Base-by-base conservation (phyloP, 306 rosid species). In the Vicia sativa region DNA sequence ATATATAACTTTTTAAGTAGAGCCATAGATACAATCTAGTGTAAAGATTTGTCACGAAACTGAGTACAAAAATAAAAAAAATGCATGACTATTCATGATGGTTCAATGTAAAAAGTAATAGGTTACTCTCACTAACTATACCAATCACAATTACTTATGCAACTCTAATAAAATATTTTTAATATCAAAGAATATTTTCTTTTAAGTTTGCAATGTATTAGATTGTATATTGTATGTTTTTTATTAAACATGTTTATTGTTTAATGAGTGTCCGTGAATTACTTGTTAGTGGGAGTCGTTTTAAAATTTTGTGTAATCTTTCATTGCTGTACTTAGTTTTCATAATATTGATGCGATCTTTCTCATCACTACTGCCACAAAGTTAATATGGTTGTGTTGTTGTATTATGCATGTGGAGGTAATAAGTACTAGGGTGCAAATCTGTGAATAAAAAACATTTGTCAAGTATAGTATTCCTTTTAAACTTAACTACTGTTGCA, bases 401-500 rank as follows among this genome's bases (percentile, higher is more conserved):
- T 29, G 28, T 62, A 59, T 66, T 73, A 35, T 5, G 23, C 55
- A 57, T 70, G 68, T 39, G 2, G 13, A 39, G 23, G 68, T 55
- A 55, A 39, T 3, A 9, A 13, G 19, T 43, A 12, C 21, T 26
- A 35, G 67, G 69, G 42, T 67, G 73, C 41, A 61, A 67, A 26
- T 54, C 64, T 68, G 49, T 65, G 26, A 23, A 35, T 58, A 41
- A 19, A 38, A 61, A 55, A 14, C 58, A 19, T 61, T 16, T 54
- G 59, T 19, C 21, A 15, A 50, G 28, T 70, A 45, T 64, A 38
- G 60, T 29, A 9, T 57, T 64, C 43, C 66, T 70, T 54, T 34
- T 39, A 11, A 65, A 41, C 11, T 60, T 54, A 42, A 56, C 50
- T 55, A 18, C 23, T 16, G 31, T 34, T 49, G 31, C 61, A 59